Percentiles rank a stretch among this genome's conserved stretches.
phyloP scores from a whole-genome alignment of 805 yeast species.

The Hanseniaspora vineae region DNA sequence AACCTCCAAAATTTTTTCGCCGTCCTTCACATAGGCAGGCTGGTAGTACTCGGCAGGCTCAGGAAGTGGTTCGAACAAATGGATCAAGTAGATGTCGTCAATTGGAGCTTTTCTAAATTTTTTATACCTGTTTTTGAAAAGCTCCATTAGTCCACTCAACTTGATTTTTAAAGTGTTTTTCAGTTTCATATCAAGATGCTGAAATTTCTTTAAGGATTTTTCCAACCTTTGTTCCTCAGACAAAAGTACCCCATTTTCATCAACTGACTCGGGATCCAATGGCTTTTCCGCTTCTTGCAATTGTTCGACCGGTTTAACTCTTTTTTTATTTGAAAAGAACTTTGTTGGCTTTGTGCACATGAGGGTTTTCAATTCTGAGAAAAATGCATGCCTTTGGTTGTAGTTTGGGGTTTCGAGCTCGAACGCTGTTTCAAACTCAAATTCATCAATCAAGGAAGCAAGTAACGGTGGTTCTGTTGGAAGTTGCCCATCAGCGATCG shows the following conservation, averaged over 20 bases:
- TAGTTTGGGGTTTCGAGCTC: slow-evolving; percentile 35
- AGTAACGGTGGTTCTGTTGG: slow-evolving; percentile 18
- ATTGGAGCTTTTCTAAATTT: slow-evolving; percentile 83
- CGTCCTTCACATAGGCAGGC: slow-evolving; percentile 37
- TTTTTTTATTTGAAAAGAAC: slow-evolving; percentile 49
- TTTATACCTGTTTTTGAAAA: slow-evolving; percentile 75
- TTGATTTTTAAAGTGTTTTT: slow-evolving; percentile 79
- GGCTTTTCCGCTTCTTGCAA: slow-evolving; percentile 25
- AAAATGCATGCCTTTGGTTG: slow-evolving; percentile 43
- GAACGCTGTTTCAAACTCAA: slow-evolving; percentile 43
- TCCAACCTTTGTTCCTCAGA: slow-evolving; percentile 25
- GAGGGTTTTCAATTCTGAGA: slow-evolving; percentile 38
- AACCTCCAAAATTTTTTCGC: slow-evolving; percentile 70
- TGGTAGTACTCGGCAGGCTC: slow-evolving; percentile 24
- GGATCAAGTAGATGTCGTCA: slow-evolving; percentile 61
- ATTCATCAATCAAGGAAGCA: slow-evolving; percentile 24
- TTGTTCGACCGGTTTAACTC: slow-evolving; percentile 27
- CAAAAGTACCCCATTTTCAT: slow-evolving; percentile 19
- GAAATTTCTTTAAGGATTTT: slow-evolving; percentile 32
- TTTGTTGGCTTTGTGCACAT: slow-evolving; percentile 56
- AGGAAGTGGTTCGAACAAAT: slow-evolving; percentile 56
- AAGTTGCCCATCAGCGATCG: slow-evolving; percentile 49
- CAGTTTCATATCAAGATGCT: slow-evolving; percentile 61
- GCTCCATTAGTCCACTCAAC: slow-evolving; percentile 77
- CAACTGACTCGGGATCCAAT: slow-evolving; percentile 7